phyloP scores from a whole-genome alignment of 2,329 filamentous ascomycete genomes.

The Mariannaea elegans region DNA sequence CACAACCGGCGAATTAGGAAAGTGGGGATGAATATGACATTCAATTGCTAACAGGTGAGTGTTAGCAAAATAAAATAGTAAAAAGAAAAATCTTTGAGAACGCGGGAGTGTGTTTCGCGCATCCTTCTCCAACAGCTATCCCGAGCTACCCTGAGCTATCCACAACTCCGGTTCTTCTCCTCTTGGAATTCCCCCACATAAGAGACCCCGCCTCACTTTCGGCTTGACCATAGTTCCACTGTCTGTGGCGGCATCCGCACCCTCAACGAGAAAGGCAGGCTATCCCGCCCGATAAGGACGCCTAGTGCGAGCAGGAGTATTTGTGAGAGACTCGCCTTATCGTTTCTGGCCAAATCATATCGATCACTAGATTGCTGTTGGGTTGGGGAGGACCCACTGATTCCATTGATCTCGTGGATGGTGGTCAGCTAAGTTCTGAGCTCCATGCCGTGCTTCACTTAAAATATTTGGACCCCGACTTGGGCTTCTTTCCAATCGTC shows the following conservation, averaged over 20 bases:
- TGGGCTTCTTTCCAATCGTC: background rate
- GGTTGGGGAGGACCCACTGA: slow-evolving; percentile 1
- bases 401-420: background rate
- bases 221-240: background rate
- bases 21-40: background rate
- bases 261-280: slow-evolving; percentile 22
- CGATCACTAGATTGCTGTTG: slow-evolving; percentile 5
- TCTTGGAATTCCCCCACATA: background rate
- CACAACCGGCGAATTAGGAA: slow-evolving; percentile 6
- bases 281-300: slow-evolving; percentile 19
- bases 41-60: background rate
- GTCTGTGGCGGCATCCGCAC: background rate
- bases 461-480: slow-evolving; percentile 8
- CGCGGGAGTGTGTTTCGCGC: background rate
- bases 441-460: background rate
- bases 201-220: background rate
- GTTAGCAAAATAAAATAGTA: background rate
- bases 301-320: too few relatives aligned
- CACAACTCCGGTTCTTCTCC: background rate
- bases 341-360: too few relatives aligned
- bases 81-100: background rate
- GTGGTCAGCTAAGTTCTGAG: background rate
- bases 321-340: too few relatives aligned
- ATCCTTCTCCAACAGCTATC: background rate
- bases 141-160: background rate